These are phyloP conservation scores for Xylaria nigripes DNA, from an alignment of 495 filamentous ascomycete genomes.

Conservation along the genomic window DNA sequence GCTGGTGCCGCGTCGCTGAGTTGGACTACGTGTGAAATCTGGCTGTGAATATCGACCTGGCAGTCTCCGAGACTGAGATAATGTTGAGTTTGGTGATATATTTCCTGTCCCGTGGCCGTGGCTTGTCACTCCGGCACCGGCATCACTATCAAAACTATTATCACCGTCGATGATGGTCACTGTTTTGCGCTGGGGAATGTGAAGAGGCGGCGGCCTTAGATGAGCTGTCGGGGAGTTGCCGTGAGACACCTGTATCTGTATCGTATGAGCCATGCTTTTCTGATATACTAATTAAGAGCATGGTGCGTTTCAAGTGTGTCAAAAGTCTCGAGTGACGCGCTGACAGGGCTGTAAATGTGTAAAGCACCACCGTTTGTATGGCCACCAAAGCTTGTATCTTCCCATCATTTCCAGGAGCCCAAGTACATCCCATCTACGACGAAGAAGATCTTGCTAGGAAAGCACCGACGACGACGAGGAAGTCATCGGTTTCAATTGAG, in stretches of 20 bases:
- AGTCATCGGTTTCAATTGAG: conserved; percentile 2
- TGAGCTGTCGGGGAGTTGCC: neutral
- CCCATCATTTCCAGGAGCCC: neutral
- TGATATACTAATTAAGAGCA: neutral
- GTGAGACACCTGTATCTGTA: neutral
- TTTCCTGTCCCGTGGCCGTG: neutral
- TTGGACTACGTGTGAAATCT: neutral
- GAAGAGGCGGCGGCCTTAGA: conserved; percentile 10
- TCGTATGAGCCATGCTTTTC: neutral
- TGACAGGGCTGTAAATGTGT: neutral
- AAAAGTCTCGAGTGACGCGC: neutral
- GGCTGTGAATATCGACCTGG: neutral
- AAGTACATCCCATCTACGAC: neutral
- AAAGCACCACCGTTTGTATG: neutral
- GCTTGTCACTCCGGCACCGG: neutral
- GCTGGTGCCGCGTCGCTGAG: conserved; percentile 11
- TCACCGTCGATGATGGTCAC: neutral
- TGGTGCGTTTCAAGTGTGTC: conserved; percentile 1
- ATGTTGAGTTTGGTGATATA: neutral
- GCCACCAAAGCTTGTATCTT: neutral
- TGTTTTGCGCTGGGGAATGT: conserved; percentile 1
- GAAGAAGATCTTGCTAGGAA: neutral
- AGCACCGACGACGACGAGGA: conserved; percentile 2
- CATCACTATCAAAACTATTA: neutral
- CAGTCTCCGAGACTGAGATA: neutral